These are phyloP conservation scores for Caryopteris hybrid DNA, from an alignment of 305 asterid genomes.

Conservation along the genomic window DNA sequence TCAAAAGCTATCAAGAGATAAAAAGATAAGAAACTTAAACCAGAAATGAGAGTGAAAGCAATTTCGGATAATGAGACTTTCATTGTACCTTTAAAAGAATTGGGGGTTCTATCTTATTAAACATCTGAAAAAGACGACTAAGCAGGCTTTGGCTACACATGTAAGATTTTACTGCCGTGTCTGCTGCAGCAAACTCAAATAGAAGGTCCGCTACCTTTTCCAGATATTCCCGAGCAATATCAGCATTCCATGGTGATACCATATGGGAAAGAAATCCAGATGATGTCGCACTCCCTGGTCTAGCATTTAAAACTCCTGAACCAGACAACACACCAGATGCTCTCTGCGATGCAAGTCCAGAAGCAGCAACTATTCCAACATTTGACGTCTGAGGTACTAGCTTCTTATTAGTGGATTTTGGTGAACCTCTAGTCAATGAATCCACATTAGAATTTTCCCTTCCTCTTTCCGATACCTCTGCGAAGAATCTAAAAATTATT, in stretches of 20 bases:
- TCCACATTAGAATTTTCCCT: conserved; percentile 70
- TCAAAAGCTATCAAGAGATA: conserved; percentile 60
- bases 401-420: conserved; percentile 69
- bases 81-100: conserved; percentile 83
- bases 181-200: conserved; percentile 96
- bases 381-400: conserved; percentile 45
- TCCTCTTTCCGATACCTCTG: conserved; percentile 93
- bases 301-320: conserved; percentile 95
- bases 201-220: conserved; percentile 98
- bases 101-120: conserved; percentile 93
- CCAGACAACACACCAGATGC: conserved; percentile 97
- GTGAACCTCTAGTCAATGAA: conserved; percentile 65
- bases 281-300: conserved; percentile 96
- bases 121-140: conserved; percentile 97
- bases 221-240: conserved; percentile 88
- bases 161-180: conserved; percentile 77
- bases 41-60: not conserved
- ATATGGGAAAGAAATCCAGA: conserved; percentile 86
- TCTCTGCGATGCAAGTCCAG: conserved; percentile 76
- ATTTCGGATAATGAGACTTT: conserved; percentile 10
- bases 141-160: conserved; percentile 99
- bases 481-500: conserved; percentile 24
- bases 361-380: conserved; percentile 59
- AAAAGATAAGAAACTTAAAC: conserved; percentile 16
- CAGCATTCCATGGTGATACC: conserved; percentile 96